phyloP scores from a whole-genome alignment of 2,329 filamentous ascomycete species.

The Waltergamsia citrina region DNA sequence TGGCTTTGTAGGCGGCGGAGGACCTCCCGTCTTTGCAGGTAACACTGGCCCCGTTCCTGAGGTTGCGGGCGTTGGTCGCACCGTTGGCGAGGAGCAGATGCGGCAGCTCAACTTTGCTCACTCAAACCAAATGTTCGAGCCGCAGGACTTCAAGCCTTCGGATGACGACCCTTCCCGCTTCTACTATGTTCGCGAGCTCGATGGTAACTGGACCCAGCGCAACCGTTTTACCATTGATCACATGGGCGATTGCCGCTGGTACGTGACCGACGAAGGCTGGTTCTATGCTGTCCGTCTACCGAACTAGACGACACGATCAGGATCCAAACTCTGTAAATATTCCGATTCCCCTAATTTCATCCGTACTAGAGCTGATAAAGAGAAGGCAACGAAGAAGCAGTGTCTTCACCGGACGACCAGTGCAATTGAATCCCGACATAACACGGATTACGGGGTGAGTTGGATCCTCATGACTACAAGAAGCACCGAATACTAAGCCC shows the following conservation, averaged over 20 bases:
- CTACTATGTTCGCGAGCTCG: constrained; percentile 52
- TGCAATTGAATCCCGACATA: no score
- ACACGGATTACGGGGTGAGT: no score
- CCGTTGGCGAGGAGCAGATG: constrained; percentile 33
- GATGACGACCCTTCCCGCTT: constrained; percentile 50
- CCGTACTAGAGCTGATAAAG: no score
- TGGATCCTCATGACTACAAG: no score
- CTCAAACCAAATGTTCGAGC: constrained; percentile 40
- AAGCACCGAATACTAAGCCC: no score
- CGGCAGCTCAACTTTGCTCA: constrained; percentile 39
- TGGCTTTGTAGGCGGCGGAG: constrained; percentile 6
- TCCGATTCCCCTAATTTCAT: no score
- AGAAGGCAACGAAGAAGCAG: no score
- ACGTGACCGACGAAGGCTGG: constrained; percentile 43
- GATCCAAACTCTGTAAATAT: no score
- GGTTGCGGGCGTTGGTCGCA: constrained; percentile 42
- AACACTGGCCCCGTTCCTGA: constrained; percentile 33
- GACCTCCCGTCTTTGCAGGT: constrained; percentile 22
- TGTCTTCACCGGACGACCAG: no score
- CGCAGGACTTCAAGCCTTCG: constrained; percentile 53
- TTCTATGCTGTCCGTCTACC: constrained; percentile 52
- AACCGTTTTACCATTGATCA: constrained; percentile 51
- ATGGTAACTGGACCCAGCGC: constrained; percentile 50
- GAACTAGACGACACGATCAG: constrained; percentile 17
- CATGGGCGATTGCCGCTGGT: constrained; percentile 49